A percentile compares a stretch with the other conserved stretches of the same genome.
Conservation (phyloP, 768 basidiomycete species). For the Collybia mongolica region DNA sequence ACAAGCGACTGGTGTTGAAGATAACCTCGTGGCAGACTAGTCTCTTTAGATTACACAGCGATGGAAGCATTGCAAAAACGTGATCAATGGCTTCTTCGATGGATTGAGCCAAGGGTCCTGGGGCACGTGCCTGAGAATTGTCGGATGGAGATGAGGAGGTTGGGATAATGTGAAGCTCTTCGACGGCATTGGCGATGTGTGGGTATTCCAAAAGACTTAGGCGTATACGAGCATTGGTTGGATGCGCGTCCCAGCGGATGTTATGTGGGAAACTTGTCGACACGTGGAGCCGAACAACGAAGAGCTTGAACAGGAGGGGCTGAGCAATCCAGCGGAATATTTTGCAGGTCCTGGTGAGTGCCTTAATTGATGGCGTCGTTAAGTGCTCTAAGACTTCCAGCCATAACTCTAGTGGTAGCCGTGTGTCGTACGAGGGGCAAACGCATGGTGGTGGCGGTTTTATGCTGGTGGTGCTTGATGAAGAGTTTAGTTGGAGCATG, state of each 20-base stretch:
- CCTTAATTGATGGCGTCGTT: constrained; percentile 5
- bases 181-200: constrained; percentile 12
- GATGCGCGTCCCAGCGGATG: constrained; percentile 8
- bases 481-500: neutral
- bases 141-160: constrained; percentile 2
- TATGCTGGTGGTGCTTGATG: neutral
- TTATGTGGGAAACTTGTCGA: neutral
- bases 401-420: constrained; percentile 16
- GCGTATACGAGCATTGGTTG: constrained; percentile 4
- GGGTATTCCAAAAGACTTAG: constrained; percentile 5
- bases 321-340: constrained; percentile 16
- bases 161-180: constrained; percentile 14
- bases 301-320: constrained; percentile 17
- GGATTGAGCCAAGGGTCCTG: constrained; percentile 2
- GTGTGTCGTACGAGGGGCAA: neutral
- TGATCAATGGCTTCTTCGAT: constrained; percentile 9
- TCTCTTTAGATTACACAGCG: constrained; percentile 9
- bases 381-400: constrained; percentile 14
- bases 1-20: constrained; percentile 7
- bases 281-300: constrained; percentile 10
- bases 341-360: constrained; percentile 11
- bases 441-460: neutral
- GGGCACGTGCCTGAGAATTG: neutral
- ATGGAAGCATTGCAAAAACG: constrained; percentile 13
- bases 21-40: constrained; percentile 16